Evolutionary conservation across 1,284 basidiomycete species (phyloP).

Genomic region (Pholiota adiposa): DNA sequence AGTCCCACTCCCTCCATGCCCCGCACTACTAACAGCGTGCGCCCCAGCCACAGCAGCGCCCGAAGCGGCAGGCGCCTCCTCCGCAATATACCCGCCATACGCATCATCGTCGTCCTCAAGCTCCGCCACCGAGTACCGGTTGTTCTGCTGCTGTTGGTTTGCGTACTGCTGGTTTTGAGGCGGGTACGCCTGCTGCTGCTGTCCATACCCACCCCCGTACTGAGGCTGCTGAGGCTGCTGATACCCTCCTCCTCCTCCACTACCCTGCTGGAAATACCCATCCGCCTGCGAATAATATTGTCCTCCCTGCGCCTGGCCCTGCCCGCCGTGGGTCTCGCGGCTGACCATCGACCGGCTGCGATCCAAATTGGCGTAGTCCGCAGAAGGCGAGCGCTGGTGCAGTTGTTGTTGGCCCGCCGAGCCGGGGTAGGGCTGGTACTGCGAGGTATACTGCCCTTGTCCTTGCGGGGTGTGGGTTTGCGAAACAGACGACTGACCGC

Average conservation of each 20-base stretch:
- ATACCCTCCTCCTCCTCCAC: neutral
- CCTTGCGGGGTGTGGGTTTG: slow-evolving; percentile 6
- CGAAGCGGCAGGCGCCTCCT: neutral
- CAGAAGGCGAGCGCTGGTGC: slow-evolving; percentile 14
- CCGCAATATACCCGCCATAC: slow-evolving; percentile 31
- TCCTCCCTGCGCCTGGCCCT: too few relatives aligned
- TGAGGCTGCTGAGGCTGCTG: neutral
- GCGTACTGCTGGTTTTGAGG: slow-evolving; percentile 15
- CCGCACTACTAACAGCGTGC: neutral
- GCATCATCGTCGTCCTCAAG: slow-evolving; percentile 23
- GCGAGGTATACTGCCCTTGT: neutral
- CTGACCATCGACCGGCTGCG: slow-evolving; percentile 18
- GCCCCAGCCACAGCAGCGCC: too few relatives aligned
- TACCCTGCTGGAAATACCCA: neutral
- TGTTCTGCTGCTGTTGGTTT: slow-evolving; percentile 4
- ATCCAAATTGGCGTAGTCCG: slow-evolving; percentile 10
- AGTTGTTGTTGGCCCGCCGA: slow-evolving; percentile 7
- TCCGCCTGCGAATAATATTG: neutral
- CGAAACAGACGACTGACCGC: slow-evolving; percentile 24
- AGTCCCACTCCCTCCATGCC: neutral
- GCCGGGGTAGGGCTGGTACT: slow-evolving; percentile 11
- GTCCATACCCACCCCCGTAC: neutral
- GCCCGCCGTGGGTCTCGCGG: neutral
- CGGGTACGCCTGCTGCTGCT: slow-evolving; percentile 5
- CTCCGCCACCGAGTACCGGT: slow-evolving; percentile 20